Evolutionary conservation across 148 eudicot species (phyloP).

Genomic region (Nepenthes mirabilis): DNA sequence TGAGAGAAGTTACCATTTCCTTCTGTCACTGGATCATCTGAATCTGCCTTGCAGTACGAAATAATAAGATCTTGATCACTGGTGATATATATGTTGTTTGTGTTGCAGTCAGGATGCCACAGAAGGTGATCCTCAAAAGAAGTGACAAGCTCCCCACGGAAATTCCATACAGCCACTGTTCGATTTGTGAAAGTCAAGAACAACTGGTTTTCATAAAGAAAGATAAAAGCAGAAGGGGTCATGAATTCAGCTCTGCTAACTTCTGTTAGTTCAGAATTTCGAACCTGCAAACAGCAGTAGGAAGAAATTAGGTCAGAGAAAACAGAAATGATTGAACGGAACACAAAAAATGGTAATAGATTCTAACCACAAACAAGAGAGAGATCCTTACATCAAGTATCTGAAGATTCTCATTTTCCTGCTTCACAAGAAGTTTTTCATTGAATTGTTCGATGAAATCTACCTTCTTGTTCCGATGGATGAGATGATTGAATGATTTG

Average conservation of each 20-base stretch:
- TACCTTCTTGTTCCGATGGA: conserved; percentile 88
- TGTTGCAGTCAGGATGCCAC: conserved; percentile 99
- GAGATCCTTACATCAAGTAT: conserved; percentile 69
- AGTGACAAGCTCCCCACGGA: conserved; percentile 93
- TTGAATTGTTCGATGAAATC: conserved; percentile 97
- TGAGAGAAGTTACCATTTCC: conserved; percentile 43
- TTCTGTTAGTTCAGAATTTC: conserved; percentile 69
- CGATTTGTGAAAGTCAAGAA: conserved; percentile 85
- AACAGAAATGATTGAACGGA: background rate
- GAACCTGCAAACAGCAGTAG: conserved; percentile 38
- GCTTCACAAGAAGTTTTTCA: conserved; percentile 97
- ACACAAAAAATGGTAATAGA: background rate
- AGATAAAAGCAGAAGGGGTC: conserved; percentile 98
- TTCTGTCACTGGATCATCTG: conserved; percentile 59
- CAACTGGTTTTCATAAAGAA: conserved; percentile 86
- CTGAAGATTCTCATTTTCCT: conserved; percentile 92
- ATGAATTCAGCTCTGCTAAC: conserved; percentile 85
- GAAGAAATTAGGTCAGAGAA: background rate
- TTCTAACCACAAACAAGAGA: background rate
- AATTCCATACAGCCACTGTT: conserved; percentile 96
- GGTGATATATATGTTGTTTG: conserved; percentile 92
- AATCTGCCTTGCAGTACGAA: conserved; percentile 91
- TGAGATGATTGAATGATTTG: conserved; percentile 82
- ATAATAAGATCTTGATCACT: conserved; percentile 97
- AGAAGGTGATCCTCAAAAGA: conserved; percentile 96